Percentiles rank a stretch among this genome's conserved stretches.
Conservation (phyloP, 257 asterid genomes). For the Plantago elongata region DNA sequence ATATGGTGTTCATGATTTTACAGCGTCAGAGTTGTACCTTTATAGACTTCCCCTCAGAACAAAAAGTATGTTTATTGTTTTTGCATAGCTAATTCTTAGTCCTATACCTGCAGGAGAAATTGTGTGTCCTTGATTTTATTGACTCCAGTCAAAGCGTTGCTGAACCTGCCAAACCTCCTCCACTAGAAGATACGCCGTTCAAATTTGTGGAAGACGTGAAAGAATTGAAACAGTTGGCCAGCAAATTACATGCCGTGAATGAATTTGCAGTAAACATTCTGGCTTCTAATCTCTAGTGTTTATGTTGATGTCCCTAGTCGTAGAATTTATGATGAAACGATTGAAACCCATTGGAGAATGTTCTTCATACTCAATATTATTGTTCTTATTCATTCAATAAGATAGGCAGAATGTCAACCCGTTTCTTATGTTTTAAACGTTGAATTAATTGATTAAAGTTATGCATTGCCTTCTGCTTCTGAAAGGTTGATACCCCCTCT, state of each 20-base stretch:
- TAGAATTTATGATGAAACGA: no score
- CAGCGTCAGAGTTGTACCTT: no score
- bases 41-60: not conserved
- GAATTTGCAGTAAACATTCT: slow-evolving; percentile 80
- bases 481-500: no score
- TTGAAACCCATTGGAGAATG: no score
- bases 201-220: slow-evolving; percentile 73
- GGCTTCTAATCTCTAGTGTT: slow-evolving; percentile 11
- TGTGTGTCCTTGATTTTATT: slow-evolving; percentile 60
- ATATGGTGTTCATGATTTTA: no score
- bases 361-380: no score
- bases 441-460: not conserved
- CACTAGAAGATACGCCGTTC: slow-evolving; percentile 72
- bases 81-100: slow-evolving; percentile 14
- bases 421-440: not conserved
- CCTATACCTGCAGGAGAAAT: slow-evolving; percentile 52
- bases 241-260: slow-evolving; percentile 57
- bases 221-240: slow-evolving; percentile 78
- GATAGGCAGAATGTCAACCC: not conserved
- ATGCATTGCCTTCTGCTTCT: no score
- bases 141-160: slow-evolving; percentile 36
- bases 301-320: not conserved
- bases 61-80: not conserved
- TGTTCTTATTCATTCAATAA: no score
- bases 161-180: slow-evolving; percentile 65